phyloP scores from a whole-genome alignment of 108 stramenopile species.

The Cyclotella atomus region DNA sequence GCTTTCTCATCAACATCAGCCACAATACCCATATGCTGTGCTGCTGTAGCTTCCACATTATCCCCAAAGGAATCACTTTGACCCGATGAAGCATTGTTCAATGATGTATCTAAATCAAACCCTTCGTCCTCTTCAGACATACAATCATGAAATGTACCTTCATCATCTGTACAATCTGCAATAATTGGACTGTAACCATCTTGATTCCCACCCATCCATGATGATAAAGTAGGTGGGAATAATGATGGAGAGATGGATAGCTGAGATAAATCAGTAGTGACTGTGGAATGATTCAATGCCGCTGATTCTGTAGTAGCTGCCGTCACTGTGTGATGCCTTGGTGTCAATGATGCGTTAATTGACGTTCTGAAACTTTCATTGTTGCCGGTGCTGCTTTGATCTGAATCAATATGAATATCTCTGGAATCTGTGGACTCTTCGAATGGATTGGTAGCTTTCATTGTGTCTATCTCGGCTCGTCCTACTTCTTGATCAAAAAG shows the following conservation, averaged over 20 bases:
- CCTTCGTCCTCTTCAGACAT: slow-evolving; percentile 33
- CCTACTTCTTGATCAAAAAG: neutral
- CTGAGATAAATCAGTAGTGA: slow-evolving; percentile 3
- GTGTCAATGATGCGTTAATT: neutral
- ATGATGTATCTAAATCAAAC: neutral
- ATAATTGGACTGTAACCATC: neutral
- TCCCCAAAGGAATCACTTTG: neutral
- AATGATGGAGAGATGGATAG: slow-evolving; percentile 21
- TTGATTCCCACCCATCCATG: slow-evolving; percentile 22
- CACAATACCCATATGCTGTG: neutral
- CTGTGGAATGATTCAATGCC: neutral
- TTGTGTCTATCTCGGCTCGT: neutral
- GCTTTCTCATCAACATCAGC: neutral
- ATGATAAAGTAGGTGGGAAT: slow-evolving; percentile 34
- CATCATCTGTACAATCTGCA: slow-evolving; percentile 15
- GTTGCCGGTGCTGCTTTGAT: neutral
- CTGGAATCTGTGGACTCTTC: slow-evolving; percentile 6
- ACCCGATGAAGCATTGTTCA: neutral
- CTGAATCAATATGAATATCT: neutral
- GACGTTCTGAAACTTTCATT: neutral
- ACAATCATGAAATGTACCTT: slow-evolving; percentile 41
- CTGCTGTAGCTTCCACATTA: neutral
- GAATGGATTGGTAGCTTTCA: slow-evolving; percentile 23
- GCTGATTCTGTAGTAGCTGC: neutral
- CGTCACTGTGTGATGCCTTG: neutral